phyloP scores from a whole-genome alignment of 169 alveolate genomes.

The Plasmodium cynomolgi region DNA sequence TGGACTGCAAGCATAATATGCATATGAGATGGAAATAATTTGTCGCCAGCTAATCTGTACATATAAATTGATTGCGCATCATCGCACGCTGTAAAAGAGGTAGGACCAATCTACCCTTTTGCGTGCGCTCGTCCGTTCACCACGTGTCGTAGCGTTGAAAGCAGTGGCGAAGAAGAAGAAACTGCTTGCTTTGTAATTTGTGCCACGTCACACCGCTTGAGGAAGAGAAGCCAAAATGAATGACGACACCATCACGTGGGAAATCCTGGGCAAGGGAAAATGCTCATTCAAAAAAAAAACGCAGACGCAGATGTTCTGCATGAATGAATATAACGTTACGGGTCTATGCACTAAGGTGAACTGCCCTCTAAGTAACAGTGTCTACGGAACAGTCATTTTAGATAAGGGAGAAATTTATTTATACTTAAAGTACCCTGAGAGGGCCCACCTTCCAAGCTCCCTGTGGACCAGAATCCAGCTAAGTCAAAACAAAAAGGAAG shows the following conservation, averaged over 20 bases:
- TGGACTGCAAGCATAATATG: not conserved
- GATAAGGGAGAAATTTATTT: slow-evolving; percentile 90
- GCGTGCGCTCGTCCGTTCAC: not conserved
- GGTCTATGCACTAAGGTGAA: slow-evolving; percentile 98
- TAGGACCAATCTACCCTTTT: not conserved
- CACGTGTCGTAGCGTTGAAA: not conserved
- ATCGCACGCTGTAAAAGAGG: not conserved
- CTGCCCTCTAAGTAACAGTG: slow-evolving; percentile 98
- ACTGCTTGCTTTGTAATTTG: not conserved
- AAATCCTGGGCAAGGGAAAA: slow-evolving; percentile 60
- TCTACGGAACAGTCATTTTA: slow-evolving; percentile 97
- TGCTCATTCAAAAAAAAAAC: slow-evolving; percentile 73
- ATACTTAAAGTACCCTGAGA: slow-evolving; percentile 97
- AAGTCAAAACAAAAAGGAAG: slow-evolving; percentile 90
- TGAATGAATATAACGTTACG: slow-evolving; percentile 94
- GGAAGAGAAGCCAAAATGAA: slow-evolving; percentile 17
- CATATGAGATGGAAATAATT: not conserved
- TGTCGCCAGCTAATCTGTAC: not conserved
- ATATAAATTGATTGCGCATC: not conserved
- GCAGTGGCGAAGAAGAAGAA: not conserved
- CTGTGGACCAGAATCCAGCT: slow-evolving; percentile 97
- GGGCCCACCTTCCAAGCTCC: slow-evolving; percentile 97
- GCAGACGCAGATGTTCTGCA: slow-evolving; percentile 81
- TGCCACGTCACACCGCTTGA: not conserved
- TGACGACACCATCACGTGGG: slow-evolving; percentile 72